Conservation (phyloP, 192 early-diverging fungal species). For the Chytriomyces hyalinus region DNA sequence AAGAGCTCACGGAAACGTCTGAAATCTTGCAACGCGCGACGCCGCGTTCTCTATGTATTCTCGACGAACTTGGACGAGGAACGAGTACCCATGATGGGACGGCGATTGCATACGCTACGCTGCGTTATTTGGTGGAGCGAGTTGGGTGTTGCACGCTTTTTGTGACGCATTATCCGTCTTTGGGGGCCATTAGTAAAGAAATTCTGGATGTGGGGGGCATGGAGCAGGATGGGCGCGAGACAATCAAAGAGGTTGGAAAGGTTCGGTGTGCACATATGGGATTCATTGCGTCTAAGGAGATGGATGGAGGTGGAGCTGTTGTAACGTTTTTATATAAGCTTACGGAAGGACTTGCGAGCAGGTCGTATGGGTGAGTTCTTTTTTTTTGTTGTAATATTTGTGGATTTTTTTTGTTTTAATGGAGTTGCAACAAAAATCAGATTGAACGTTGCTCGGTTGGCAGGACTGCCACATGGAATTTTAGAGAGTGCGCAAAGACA, state of each 20-base stretch:
- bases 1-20: constrained; percentile 53
- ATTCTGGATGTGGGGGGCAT: not conserved
- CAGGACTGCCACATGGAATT: constrained; percentile 58
- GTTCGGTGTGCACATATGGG: constrained; percentile 49
- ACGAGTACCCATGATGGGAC: constrained; percentile 79
- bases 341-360: constrained; percentile 61
- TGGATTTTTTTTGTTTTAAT: constrained; percentile 11
- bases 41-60: constrained; percentile 64
- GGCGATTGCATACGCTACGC: constrained; percentile 73
- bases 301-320: not conserved
- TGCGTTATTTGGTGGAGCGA: constrained; percentile 59
- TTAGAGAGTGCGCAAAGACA: constrained; percentile 60
- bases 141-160: constrained; percentile 67
- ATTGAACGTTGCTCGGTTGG: constrained; percentile 76
- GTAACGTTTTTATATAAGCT: constrained; percentile 71
- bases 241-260: not conserved
- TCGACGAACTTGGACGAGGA: constrained; percentile 83
- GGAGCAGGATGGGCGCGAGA: no score
- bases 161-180: constrained; percentile 76
- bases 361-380: constrained; percentile 64
- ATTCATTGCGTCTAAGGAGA: constrained; percentile 33
- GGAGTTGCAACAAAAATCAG: constrained; percentile 35
- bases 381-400: constrained; percentile 34
- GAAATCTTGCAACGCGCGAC: constrained; percentile 44
- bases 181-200: constrained; percentile 33